Conservation (phyloP, 805 yeast genomes). For the Maudiozyma pseudohumilis region DNA sequence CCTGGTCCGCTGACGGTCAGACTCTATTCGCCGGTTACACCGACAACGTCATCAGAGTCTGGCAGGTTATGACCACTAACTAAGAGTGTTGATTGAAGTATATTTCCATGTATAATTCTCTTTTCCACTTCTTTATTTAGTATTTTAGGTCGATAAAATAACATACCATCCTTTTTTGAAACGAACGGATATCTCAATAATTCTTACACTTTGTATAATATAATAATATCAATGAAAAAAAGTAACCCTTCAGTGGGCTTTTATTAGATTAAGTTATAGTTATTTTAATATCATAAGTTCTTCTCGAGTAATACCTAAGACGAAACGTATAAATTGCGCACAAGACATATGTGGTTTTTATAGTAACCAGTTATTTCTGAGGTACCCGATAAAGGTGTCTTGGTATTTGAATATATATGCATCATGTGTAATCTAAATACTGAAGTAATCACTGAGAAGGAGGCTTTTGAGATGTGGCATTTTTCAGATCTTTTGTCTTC, state of each 20-base stretch:
- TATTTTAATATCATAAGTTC: too few relatives aligned
- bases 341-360: too few relatives aligned
- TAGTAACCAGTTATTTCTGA: too few relatives aligned
- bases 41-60: slow-evolving; percentile 98
- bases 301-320: too few relatives aligned
- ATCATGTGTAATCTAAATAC: background rate
- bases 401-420: background rate
- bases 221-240: slow-evolving; percentile 1
- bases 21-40: slow-evolving; percentile 99
- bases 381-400: too few relatives aligned
- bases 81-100: slow-evolving; percentile 12
- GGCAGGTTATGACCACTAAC: slow-evolving; percentile 94
- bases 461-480: too few relatives aligned
- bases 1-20: slow-evolving; percentile 99
- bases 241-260: too few relatives aligned
- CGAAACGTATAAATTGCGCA: too few relatives aligned
- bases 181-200: background rate
- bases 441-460: background rate
- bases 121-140: slow-evolving; percentile 3
- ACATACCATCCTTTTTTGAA: slow-evolving; percentile 1
- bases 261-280: too few relatives aligned
- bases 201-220: background rate
- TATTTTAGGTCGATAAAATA: slow-evolving; percentile 3
- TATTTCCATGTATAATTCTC: slow-evolving; percentile 4
- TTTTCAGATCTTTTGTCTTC: slow-evolving; percentile 27